Conservation (phyloP, 495 filamentous ascomycete genomes). For the Haplographium delicatum region DNA sequence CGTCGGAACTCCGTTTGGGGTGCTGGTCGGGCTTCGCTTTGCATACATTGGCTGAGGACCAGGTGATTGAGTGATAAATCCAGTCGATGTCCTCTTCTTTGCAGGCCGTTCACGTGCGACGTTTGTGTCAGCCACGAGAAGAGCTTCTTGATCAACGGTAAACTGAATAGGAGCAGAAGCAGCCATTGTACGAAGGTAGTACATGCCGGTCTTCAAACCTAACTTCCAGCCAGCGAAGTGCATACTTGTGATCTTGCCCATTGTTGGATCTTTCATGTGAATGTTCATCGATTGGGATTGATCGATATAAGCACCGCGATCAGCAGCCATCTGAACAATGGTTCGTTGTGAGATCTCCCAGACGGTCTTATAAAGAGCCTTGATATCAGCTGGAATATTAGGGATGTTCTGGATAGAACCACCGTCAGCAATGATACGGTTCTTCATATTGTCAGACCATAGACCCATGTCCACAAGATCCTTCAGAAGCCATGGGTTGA, state of each 20-base stretch:
- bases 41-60: constrained; percentile 39
- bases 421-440: constrained; percentile 95
- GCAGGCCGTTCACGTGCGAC: constrained; percentile 54
- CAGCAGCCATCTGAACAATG: constrained; percentile 95
- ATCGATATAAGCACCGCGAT: constrained; percentile 96
- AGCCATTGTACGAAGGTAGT: constrained; percentile 98
- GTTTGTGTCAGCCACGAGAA: constrained; percentile 83
- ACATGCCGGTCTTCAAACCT: constrained; percentile 99
- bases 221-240: constrained; percentile 99
- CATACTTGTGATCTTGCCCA: constrained; percentile 99
- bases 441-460: constrained; percentile 99
- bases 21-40: constrained; percentile 30
- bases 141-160: constrained; percentile 95
- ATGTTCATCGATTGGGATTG: constrained; percentile 99
- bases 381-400: constrained; percentile 93
- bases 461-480: constrained; percentile 96
- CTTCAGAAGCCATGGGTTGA: constrained; percentile 98
- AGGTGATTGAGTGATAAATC: constrained; percentile 44
- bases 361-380: constrained; percentile 97
- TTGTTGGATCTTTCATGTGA: constrained; percentile 97
- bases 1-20: constrained; percentile 55
- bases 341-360: constrained; percentile 98
- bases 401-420: constrained; percentile 95
- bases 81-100: constrained; percentile 65
- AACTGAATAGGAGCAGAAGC: constrained; percentile 97